Evolutionary conservation across 352 stramenopile species (phyloP), one percentile per base, ranked within the genome.

Genomic region (Phytophthora litchii): DNA sequence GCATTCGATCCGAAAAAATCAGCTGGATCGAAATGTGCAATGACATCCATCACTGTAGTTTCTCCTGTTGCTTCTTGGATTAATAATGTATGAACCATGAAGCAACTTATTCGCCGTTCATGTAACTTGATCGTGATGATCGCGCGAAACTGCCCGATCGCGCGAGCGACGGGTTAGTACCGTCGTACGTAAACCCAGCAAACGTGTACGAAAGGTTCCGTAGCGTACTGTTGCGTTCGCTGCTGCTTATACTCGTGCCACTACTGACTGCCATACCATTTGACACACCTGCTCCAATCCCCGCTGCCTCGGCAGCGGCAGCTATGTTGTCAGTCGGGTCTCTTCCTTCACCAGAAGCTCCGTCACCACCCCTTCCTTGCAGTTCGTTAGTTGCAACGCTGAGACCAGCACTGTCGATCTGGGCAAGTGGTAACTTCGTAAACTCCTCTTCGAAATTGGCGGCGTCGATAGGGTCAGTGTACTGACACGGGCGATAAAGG

Each of bases 201-300:
- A 93, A 93, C 36, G 84, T 93, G 61, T 94, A 94, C 63, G 84
- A 94, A 66, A 94, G 63, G 66, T 91, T 94, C 31, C 85, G 76
- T 35, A 86, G 61, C 61, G 76, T 78, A 57, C 76, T 92, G 67
- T 87, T 87, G 54, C 75, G 68, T 38, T 74, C 60, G 20, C 50
- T 67, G 41, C 59, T 69, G 53, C 52, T 72, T 20, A 60, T 62
- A 51, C 60, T 76, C 20, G 67, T 74, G 7, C 63, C 70, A n/a
- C 38, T 72, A 38, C 77, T 86, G 23, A 60, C 66, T 13, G 62
- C 54, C 11, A 60, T 71, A n/a, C 65, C 60, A 52, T 62, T 71
- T 11, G 34, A 43, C 34, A 63, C 55, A 12, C 40, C 46, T 47
- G 45, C 44, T 52, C 56, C 60, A 38, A 67, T 54, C 11, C 54